Evolutionary conservation across 345 rosid species (phyloP).

Genomic region (Euclidium syriacum): DNA sequence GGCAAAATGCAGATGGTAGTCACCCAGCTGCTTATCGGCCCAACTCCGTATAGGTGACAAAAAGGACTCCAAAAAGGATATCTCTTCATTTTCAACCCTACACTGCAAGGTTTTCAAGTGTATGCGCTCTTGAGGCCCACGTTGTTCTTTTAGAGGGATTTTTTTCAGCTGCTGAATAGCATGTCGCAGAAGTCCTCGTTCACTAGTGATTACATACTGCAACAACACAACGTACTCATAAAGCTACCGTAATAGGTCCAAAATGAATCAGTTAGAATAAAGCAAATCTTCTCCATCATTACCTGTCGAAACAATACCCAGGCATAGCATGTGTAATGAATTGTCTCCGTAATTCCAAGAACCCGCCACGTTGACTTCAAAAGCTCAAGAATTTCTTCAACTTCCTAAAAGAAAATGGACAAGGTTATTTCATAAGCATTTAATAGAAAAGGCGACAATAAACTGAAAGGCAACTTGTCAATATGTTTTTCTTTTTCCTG

Average conservation of each 20-base stretch:
- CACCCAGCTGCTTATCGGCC: conserved; percentile 83
- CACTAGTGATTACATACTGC: conserved; percentile 84
- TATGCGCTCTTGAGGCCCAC: conserved; percentile 94
- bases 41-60: conserved; percentile 84
- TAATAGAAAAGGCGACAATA: background rate
- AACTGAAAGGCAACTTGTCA: background rate
- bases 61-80: conserved; percentile 72
- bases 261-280: conserved; percentile 2
- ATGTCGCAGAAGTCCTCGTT: conserved; percentile 71
- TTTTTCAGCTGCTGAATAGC: conserved; percentile 83
- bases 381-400: conserved; percentile 97
- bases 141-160: conserved; percentile 85
- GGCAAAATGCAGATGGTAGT: conserved; percentile 82
- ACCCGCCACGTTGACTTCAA: conserved; percentile 95
- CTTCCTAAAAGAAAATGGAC: conserved; percentile 52
- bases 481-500: too few relatives aligned
- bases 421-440: background rate
- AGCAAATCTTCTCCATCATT: conserved; percentile 14
- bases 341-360: conserved; percentile 91
- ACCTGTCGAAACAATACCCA: conserved; percentile 97
- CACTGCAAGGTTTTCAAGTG: conserved; percentile 76
- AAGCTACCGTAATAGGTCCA: background rate
- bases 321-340: conserved; percentile 87
- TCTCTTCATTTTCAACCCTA: conserved; percentile 62
- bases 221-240: conserved; percentile 32